Base-by-base conservation (phyloP, 2,329 filamentous ascomycete genomes). In the Monosporascus ibericus region DNA sequence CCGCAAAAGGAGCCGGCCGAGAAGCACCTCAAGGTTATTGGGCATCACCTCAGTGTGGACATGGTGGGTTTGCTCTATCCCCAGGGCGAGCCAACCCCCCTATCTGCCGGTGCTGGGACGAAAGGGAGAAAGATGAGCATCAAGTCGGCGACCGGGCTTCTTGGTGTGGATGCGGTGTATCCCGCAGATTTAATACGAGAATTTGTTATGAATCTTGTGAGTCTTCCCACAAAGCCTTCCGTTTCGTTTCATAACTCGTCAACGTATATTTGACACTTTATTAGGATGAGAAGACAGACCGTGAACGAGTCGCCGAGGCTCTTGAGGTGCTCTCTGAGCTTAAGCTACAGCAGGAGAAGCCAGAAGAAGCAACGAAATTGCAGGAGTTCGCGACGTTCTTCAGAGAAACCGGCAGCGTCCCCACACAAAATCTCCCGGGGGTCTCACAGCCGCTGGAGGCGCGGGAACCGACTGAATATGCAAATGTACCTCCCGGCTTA, bases 401-500 rank as follows among this genome's bases (percentile, higher is more conserved):
- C 27, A 59, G 54, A 14, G 52, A 47, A 30, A 61, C 60, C 27
- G 56, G 48, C 24, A 44, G 42, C 20, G 14, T 50, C 25, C 11
- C 47, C 34, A 51, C 40, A 7, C 25, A 34, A 15, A 34, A 27
- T 15, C 30, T 48, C 25, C 22, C 46, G 20, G 8, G 50, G 15
- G 18, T 38, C 11, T 56, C 64, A 50, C 51, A 57, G 39, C 48
- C 51, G n/a, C 52, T 48, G 17, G 34, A 51, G 18, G 39, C 48
- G 20, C 39, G 53, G 38, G 54, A 54, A 24, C 48, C 55, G 44
- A 51, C 62, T 3, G 63, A 65, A 15, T 63, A 74, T 51, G 62
- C 71, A 47, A 75, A 81, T 30, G 84, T 89, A 68, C 94, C 94
- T 0, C 88, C 95, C 22, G 94, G 94, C 0, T 78, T 97, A 6